phyloP scores from a whole-genome alignment of 257 asterid species.

The Nicotiana obtusifolia region DNA sequence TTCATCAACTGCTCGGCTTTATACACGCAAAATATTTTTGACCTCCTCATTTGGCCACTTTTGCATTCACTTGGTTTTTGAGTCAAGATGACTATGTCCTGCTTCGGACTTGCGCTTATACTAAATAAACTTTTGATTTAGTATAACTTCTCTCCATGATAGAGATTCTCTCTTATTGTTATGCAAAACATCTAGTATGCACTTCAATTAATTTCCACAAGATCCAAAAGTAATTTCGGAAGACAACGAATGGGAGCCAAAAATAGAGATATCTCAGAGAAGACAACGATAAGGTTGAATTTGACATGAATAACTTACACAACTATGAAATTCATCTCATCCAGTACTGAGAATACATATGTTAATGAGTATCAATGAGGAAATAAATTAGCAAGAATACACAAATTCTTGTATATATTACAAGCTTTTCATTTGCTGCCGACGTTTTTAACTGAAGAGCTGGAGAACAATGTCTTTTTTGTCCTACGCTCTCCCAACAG shows the following conservation, averaged over 20 bases:
- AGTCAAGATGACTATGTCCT: no score
- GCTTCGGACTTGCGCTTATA: no score
- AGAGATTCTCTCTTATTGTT: no score
- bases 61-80: no score
- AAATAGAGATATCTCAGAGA: neutral
- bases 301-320: neutral
- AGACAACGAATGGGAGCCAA: neutral
- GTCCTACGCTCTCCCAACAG: constrained; percentile 18
- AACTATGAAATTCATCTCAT: neutral
- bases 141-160: no score
- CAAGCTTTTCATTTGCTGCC: neutral
- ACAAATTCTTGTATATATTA: neutral
- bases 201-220: no score
- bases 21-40: no score
- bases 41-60: no score
- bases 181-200: no score
- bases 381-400: neutral
- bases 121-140: no score
- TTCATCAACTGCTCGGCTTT: no score
- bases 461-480: neutral
- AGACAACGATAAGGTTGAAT: neutral
- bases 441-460: neutral
- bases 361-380: neutral
- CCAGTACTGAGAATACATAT: neutral
- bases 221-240: neutral